phyloP scores from a whole-genome alignment of 345 rosid genomes.

The Salix udensis region DNA sequence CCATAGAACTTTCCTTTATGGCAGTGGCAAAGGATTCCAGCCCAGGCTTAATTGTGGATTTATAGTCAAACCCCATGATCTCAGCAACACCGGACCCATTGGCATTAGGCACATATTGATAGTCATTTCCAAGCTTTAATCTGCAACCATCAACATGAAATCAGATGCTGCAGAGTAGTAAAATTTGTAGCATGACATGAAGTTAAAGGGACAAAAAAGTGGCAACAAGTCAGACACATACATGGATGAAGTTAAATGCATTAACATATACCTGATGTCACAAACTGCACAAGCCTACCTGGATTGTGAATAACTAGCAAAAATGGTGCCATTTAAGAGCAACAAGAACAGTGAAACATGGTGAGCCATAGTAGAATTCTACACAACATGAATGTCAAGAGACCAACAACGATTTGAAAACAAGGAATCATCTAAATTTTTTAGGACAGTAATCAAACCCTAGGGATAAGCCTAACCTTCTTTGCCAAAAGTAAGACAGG shows the following conservation, averaged over 20 bases:
- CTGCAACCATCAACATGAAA: slow-evolving; percentile 26
- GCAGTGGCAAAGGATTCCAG: slow-evolving; percentile 47
- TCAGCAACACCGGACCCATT: slow-evolving; percentile 57
- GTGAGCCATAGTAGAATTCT: not conserved
- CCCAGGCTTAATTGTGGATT: slow-evolving; percentile 54
- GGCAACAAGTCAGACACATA: not conserved
- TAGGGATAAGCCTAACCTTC: not conserved
- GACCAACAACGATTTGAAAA: not conserved
- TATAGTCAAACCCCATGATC: slow-evolving; percentile 81
- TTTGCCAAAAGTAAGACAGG: not conserved
- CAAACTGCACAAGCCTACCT: not conserved
- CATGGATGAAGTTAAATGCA: not conserved
- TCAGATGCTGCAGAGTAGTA: not conserved
- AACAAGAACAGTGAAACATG: not conserved
- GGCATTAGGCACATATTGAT: slow-evolving; percentile 53
- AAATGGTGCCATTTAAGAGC: not conserved
- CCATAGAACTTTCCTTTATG: slow-evolving; percentile 47
- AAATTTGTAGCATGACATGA: not conserved
- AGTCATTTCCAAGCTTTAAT: slow-evolving; percentile 49
- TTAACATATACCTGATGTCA: not conserved
- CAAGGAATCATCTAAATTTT: not conserved
- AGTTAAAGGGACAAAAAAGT: not conserved
- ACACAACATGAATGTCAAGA: not conserved
- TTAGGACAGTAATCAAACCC: not conserved
- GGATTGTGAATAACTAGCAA: not conserved